Evolutionary conservation across 306 rosid species (phyloP), one percentile per base, ranked within the genome.

Genomic region (Begonia masoniana): DNA sequence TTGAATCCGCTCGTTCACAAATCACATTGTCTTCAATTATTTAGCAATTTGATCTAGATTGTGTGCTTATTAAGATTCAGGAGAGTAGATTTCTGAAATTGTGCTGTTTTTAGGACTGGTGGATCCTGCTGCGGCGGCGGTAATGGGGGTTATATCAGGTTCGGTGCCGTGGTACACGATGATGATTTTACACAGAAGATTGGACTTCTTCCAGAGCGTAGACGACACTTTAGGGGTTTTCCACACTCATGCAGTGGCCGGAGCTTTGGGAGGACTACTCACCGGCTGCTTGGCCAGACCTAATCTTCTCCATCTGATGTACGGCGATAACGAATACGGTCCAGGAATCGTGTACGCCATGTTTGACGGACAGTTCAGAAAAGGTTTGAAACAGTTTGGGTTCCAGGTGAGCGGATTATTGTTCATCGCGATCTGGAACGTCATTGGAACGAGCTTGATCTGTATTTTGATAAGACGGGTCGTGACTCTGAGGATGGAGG

Each of bases 191-290:
- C 95, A 82, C 41, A 71, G 66, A 45, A 82, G 50, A 61, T 66
- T 62, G 26, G 67, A 69, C 7, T 52, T 74, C 65, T 75, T 78
- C 63, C 80, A 71, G 31, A 68, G 79, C 5, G 88, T 82, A 16
- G 95, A 82, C n/a, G 95, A 79, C 60, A 85, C 88, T 39, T 35
- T 82, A 14, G 92, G 88, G 11, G 95, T 71, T 48, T 79, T 82
- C 68, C 92, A 82, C 67, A 82, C 95, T 1, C 95, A 82, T n/a
- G 92, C 88, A 0, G 87, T 82, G 17, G 85, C 85, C 8, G 85
- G 92, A 17, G 21, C 67, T 51, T 68, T 79, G 24, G 83, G 92
- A 2, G 85, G 76, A 10, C 15, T 82, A 7, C 87, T 85, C 55
- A 79, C 95, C 7, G 85, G 95, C 36, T 9, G 75, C 14, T 77